These are phyloP conservation scores for Flaveria trinervia DNA, from an alignment of 129 eudicot genomes.

Conservation along the genomic window DNA sequence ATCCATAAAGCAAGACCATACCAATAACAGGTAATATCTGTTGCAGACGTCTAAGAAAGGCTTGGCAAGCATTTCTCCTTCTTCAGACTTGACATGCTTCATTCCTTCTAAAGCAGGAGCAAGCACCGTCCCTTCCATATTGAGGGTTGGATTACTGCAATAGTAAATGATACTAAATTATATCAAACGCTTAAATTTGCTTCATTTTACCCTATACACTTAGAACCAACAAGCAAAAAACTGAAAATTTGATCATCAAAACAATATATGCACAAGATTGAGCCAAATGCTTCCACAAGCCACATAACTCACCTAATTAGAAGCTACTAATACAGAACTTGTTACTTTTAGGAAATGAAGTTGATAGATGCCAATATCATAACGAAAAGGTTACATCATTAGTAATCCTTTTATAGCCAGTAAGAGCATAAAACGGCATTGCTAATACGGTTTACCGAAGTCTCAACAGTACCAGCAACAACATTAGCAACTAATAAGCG, in stretches of 20 bases:
- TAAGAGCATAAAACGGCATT: constrained; percentile 2
- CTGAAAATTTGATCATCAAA: constrained; percentile 8
- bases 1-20: constrained; percentile 30
- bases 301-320: constrained; percentile 1
- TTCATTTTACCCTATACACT: background rate
- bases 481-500: background rate
- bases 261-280: constrained; percentile 5
- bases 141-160: constrained; percentile 19
- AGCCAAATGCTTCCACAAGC: constrained; percentile 10
- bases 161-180: background rate
- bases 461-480: background rate
- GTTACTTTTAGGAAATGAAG: background rate
- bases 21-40: constrained; percentile 85
- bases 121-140: constrained; percentile 80
- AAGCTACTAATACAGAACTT: background rate
- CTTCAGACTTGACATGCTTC: constrained; percentile 81
- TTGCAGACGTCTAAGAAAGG: constrained; percentile 93
- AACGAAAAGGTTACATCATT: background rate
- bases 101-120: constrained; percentile 84
- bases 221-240: constrained; percentile 15
- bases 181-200: background rate
- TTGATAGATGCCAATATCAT: background rate
- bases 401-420: background rate
- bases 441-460: background rate
- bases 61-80: constrained; percentile 79